These are phyloP conservation scores for Suillus subalutaceus DNA, from an alignment of 768 basidiomycete species.

Conservation along the genomic window DNA sequence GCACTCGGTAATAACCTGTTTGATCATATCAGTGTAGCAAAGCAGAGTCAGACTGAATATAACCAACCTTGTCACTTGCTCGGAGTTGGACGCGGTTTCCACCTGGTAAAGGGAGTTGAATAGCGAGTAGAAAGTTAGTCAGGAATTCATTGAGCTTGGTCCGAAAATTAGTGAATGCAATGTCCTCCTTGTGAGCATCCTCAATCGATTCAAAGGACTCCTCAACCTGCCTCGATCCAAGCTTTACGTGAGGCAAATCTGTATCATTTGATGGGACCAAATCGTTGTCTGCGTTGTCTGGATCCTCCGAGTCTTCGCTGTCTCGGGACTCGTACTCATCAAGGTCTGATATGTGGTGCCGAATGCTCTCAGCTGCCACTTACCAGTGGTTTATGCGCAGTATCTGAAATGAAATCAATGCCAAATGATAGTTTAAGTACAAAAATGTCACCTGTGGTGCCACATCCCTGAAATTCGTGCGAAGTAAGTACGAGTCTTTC, in stretches of 20 bases:
- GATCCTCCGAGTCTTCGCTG: neutral
- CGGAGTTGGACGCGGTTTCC: no score
- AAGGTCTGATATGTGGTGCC: neutral
- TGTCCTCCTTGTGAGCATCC: no score
- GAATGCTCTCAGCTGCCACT: neutral
- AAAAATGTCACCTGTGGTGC: constrained; percentile 26
- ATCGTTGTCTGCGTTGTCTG: no score
- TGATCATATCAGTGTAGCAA: no score
- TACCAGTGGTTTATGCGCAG: neutral
- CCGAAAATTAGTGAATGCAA: no score
- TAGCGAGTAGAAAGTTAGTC: no score
- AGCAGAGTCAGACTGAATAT: neutral
- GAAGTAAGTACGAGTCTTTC: no score
- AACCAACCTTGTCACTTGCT: neutral
- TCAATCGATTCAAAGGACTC: no score
- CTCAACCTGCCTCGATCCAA: no score
- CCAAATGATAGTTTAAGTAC: neutral
- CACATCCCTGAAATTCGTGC: no score
- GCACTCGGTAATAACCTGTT: neutral
- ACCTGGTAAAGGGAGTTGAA: no score
- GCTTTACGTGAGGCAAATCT: constrained; percentile 4
- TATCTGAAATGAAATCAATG: neutral
- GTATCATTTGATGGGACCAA: neutral
- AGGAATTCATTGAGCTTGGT: neutral
- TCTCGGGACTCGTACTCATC: neutral